Percentiles rank a stretch among this genome's conserved stretches.
phyloP scores from a whole-genome alignment of 345 rosid genomes.

The Eucalyptus coolabah region DNA sequence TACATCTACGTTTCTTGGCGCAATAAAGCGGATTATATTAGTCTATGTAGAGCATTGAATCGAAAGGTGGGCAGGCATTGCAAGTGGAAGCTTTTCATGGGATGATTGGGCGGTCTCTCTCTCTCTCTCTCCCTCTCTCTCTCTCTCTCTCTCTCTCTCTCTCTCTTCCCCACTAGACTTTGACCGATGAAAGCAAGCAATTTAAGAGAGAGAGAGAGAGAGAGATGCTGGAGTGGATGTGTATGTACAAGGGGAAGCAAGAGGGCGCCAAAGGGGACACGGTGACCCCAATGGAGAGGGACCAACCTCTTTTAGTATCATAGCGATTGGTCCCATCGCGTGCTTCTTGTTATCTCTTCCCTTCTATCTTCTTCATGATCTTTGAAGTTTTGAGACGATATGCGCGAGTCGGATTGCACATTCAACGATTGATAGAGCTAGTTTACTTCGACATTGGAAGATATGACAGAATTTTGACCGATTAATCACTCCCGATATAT shows the following conservation, averaged over 20 bases:
- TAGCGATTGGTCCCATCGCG: conserved; percentile 4
- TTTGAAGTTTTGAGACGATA: background rate
- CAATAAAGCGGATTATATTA: background rate
- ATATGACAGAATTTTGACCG: background rate
- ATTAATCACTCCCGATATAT: background rate
- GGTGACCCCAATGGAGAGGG: background rate
- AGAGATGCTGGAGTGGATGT: background rate
- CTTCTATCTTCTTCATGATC: background rate
- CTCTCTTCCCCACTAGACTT: background rate
- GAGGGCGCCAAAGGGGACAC: conserved; percentile 1
- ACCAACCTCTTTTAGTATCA: background rate
- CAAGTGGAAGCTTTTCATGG: conserved; percentile 52
- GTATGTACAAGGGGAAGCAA: conserved; percentile 9
- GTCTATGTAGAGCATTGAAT: background rate
- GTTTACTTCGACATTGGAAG: background rate
- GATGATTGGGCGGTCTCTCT: conserved; percentile 39
- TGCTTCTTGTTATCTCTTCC: conserved; percentile 8
- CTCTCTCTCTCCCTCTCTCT: background rate
- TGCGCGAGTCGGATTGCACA: background rate
- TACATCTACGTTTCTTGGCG: background rate
- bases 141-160: background rate
- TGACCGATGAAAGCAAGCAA: background rate
- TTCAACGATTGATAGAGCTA: background rate
- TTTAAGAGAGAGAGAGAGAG: background rate
- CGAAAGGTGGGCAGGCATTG: conserved; percentile 6